Percentiles rank a stretch among this genome's conserved stretches.
phyloP scores from a whole-genome alignment of 164 flowering plant species.

The Warburgia ugandensis region DNA sequence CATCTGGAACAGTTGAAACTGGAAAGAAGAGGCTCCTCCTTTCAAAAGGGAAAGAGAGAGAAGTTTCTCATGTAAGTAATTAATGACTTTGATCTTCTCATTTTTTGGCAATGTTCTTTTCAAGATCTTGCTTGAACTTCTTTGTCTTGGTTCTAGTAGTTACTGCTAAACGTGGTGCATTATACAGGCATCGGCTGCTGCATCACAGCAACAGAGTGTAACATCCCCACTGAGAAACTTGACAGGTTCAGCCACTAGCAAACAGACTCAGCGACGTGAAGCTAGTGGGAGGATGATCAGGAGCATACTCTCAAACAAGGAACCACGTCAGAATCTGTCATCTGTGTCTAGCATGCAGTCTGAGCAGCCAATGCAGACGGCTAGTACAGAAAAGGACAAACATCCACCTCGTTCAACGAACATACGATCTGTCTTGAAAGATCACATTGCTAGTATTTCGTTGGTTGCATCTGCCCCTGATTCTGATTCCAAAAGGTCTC shows the following conservation, averaged over 20 bases:
- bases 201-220: slow-evolving; percentile 24
- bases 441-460: slow-evolving; percentile 14
- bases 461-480: slow-evolving; percentile 10
- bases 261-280: slow-evolving; percentile 57
- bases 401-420: slow-evolving; percentile 53
- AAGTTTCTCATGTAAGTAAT: slow-evolving; percentile 42
- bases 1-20: slow-evolving; percentile 31
- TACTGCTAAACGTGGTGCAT: not conserved
- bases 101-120: no score
- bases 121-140: no score
- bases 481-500: slow-evolving; percentile 32
- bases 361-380: slow-evolving; percentile 38
- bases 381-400: slow-evolving; percentile 49
- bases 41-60: slow-evolving; percentile 77
- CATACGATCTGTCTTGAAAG: slow-evolving; percentile 23
- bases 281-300: slow-evolving; percentile 56
- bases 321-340: slow-evolving; percentile 27
- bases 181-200: slow-evolving; percentile 30
- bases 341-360: slow-evolving; percentile 11
- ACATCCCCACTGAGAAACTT: slow-evolving; percentile 31
- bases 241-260: slow-evolving; percentile 23
- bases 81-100: no score
- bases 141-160: slow-evolving; percentile 1
- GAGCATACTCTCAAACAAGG: slow-evolving; percentile 57
- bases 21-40: slow-evolving; percentile 63